Base-by-base conservation (phyloP, 2,329 filamentous ascomycete genomes). In the Metarhizium sp. region DNA sequence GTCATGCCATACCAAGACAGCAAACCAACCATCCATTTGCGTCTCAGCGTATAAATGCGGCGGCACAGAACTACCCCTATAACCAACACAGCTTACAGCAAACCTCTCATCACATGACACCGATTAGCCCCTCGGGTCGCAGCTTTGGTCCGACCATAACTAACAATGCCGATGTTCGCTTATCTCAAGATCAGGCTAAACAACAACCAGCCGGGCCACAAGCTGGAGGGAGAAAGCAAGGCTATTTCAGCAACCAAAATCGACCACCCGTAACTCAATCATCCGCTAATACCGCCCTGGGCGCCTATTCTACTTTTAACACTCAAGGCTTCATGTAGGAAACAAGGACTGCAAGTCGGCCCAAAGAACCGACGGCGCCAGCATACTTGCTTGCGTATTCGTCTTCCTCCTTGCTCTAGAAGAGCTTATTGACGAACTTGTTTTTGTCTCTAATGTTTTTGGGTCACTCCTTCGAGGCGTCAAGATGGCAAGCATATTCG, bases 241-340 rank as follows among this genome's bases (percentile, higher is more conserved):
- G 13, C 18, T 20, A 34, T 20, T 50, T 38, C 36, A 50, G 3
- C 20, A 55, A 42, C 18, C 53, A 50, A 3, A 32, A 40, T 38
- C 20, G 42, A 13, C 53, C 50, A 51, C 20, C 50, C 36, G 53
- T 18, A 18, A 10, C 32, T 25, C 25, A 30, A 25, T 18, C 53
- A 20, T 43, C 53, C 20, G 47, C 36, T 3, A 53, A 34, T 36
- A 25, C 20, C 11, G 18, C 51, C 16, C 25, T 55, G 40, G 47
- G 46, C 30, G 46, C 56, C 6, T 57, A 53, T 36, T 51, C 56
- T 10, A n/a, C 29, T 8, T 55, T 55, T 51, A 18, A 48, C 25
- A 20, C 34, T 18, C 50, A 52, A 40, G 38, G 10, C 32, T 57
- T 55, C n/a, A 47, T 57, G 29, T 51, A 53, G 45, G 4, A 11